These are phyloP conservation scores for Chlorencoelia australis DNA, from an alignment of 2,329 filamentous ascomycete genomes.

Conservation along the genomic window DNA sequence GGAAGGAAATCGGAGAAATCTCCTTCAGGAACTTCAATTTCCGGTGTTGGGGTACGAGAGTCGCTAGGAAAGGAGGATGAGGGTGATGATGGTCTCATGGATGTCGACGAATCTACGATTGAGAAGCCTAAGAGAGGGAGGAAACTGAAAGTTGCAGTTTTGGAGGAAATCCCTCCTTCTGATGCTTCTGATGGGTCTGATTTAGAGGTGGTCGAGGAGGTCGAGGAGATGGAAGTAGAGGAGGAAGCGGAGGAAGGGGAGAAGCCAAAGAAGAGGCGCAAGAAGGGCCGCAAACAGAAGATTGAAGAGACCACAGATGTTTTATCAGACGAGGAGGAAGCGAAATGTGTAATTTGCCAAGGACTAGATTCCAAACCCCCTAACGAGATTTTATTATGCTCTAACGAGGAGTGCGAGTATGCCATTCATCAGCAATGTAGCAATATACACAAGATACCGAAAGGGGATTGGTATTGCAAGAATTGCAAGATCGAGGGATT, in stretches of 20 bases:
- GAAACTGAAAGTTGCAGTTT: conserved; percentile 1
- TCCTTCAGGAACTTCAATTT: background rate
- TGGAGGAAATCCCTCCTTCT: conserved; percentile 1
- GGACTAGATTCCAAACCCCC: conserved; percentile 46
- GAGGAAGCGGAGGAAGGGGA: conserved; percentile 3
- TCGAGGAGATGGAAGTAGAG: conserved; percentile 7
- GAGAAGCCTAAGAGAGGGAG: conserved; percentile 1
- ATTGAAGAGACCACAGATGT: conserved; percentile 5
- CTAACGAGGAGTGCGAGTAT: conserved; percentile 53
- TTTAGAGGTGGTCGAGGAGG: conserved; percentile 7
- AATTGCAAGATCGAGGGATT: conserved; percentile 51
- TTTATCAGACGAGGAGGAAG: conserved; percentile 30
- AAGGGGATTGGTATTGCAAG: conserved; percentile 54
- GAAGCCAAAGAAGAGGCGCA: conserved; percentile 3
- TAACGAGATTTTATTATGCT: conserved; percentile 55
- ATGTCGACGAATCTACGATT: background rate
- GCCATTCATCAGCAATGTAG: conserved; percentile 54
- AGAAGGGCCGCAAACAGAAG: too few relatives aligned
- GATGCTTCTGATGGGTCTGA: conserved; percentile 4
- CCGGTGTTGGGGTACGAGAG: background rate
- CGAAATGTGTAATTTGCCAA: conserved; percentile 47
- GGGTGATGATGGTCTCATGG: background rate
- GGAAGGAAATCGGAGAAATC: background rate
- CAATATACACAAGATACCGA: conserved; percentile 44
- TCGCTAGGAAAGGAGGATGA: background rate